Evolutionary conservation across 257 asterid species (phyloP), one percentile per base, ranked within the genome.

Genomic region (Solanum chilense): DNA sequence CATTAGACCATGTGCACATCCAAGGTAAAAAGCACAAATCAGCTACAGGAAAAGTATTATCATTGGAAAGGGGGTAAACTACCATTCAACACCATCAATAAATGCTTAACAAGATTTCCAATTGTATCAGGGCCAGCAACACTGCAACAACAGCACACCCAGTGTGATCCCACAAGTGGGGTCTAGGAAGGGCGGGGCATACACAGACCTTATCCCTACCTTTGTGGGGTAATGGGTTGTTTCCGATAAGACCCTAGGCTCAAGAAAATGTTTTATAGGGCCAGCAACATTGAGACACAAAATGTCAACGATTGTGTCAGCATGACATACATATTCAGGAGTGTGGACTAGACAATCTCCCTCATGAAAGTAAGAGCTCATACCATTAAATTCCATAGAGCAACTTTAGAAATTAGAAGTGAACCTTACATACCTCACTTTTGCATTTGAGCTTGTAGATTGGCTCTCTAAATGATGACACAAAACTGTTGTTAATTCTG

Each of bases 391-490:
- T 47, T 45, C 70, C 29, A 49, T 81, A 12, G 21, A 81, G 85
- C 14, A 81, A 49, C 45, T 81, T 49, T 81, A 49, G 45, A 49
- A 29, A 81, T 81, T 49, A 31, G 8, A 31, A 49, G 44, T 44
- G 74, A 81, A 49, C 39, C 75, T 86, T 64, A 86, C 93, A 88
- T 88, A 97, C 99, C 99, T 97, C 98, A 60, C 94, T 95, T 91
- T 89, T 96, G 92, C 99, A 95, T 88, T 97, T 97, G 90, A 97
- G 94, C 94, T 97, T 97, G 98, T 97, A 97, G 88, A 97, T 96
- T 90, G 99, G 97, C 95, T 97, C 99, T 93, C 99, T 94, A 90
- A 97, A 97, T 84, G 99, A 97, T 76, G 99, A 97, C 87, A 96
- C 97, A 88, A 97, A 97, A 89, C 99, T 97, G 96, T 97, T 97